Conservation (phyloP, 331 rosid species). For the Malus hybrid region DNA sequence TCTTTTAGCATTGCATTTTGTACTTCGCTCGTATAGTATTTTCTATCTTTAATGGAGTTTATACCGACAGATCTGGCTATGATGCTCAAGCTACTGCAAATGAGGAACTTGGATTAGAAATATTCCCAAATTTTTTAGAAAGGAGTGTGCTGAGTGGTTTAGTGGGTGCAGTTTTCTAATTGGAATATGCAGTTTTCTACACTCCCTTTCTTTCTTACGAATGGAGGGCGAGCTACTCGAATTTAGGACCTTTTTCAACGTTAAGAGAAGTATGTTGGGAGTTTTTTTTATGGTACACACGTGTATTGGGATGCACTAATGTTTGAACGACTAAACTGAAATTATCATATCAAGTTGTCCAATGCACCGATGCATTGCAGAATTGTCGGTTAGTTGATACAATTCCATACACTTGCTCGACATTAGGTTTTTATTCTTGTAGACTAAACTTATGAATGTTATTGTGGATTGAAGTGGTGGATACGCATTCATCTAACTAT, state of each 20-base stretch:
- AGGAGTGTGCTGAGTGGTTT: background rate
- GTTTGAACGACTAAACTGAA: background rate
- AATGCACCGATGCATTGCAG: background rate
- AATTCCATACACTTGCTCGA: background rate
- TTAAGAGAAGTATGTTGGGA: background rate
- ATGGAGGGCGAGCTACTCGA: no score
- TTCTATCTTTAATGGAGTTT: background rate
- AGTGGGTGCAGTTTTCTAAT: background rate
- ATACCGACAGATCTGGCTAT: background rate
- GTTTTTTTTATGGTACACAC: no score
- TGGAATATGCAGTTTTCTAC: background rate
- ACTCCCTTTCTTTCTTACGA: no score
- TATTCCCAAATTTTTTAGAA: background rate
- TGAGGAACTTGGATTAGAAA: background rate
- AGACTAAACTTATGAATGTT: background rate
- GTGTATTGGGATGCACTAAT: background rate
- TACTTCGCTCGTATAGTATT: background rate
- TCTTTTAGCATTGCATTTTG: background rate
- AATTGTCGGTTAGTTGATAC: background rate
- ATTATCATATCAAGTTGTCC: background rate
- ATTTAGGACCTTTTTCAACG: background rate
- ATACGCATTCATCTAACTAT: background rate
- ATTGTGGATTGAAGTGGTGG: background rate
- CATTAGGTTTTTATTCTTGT: no score
- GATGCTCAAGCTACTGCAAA: background rate